Conservation (phyloP, 441 rosid genomes). For the Monsonia emarginata region DNA sequence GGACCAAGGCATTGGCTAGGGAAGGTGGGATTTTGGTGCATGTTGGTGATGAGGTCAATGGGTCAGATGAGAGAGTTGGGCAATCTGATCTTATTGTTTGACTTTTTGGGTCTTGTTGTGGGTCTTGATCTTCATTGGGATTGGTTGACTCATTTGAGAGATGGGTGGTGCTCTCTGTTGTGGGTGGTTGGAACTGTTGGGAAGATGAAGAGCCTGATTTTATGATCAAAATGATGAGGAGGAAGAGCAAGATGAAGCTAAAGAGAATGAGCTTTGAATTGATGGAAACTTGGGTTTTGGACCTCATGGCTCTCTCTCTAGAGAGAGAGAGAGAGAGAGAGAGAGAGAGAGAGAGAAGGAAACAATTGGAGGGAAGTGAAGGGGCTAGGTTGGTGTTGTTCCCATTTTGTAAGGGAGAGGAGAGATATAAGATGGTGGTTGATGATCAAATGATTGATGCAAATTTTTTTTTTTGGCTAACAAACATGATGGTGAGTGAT, state of each 20-base stretch:
- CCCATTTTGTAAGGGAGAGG: slow-evolving; percentile 11
- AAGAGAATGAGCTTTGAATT: slow-evolving; percentile 45
- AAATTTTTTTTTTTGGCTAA: neutral
- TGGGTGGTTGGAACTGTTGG: neutral
- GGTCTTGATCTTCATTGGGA: neutral
- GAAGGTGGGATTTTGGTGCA: slow-evolving; percentile 53
- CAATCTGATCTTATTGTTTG: slow-evolving; percentile 24
- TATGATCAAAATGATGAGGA: slow-evolving; percentile 42
- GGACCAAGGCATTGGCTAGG: slow-evolving; percentile 56
- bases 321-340: neutral
- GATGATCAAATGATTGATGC: neutral
- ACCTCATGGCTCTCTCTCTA: slow-evolving; percentile 38
- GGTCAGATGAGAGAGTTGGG: slow-evolving; percentile 14
- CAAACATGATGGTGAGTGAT: neutral
- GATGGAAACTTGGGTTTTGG: slow-evolving; percentile 41
- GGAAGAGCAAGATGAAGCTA: slow-evolving; percentile 44
- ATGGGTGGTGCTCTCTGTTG: too few species aligned
- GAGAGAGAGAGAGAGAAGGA: neutral
- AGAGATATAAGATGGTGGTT: neutral
- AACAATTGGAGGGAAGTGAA: too few species aligned
- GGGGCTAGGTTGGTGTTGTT: neutral
- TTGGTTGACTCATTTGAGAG: neutral
- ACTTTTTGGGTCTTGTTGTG: neutral
- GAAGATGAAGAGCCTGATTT: slow-evolving; percentile 47
- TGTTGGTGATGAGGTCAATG: neutral